Evolutionary conservation across 257 asterid genomes (phyloP).

Genomic region (Petrea volubilis): DNA sequence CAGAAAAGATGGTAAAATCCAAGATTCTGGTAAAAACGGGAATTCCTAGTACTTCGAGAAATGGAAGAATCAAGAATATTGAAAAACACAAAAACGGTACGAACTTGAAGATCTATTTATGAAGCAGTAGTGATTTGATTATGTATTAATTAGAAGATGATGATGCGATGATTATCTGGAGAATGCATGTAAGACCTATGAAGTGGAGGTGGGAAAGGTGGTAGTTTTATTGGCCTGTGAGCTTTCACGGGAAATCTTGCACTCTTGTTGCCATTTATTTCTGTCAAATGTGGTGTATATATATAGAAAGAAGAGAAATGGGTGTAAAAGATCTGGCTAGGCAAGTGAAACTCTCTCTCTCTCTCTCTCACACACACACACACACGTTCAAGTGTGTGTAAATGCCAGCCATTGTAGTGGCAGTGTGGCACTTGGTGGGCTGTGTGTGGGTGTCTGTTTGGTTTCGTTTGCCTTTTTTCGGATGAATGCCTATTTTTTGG

Average conservation of each 20-base stretch:
- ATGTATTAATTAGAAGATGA: slow-evolving; percentile 11
- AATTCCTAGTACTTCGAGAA: slow-evolving; percentile 5
- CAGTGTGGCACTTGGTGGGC: too few relatives aligned
- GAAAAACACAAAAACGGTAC: neutral
- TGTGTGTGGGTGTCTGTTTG: too few relatives aligned
- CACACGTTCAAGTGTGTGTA: slow-evolving; percentile 24
- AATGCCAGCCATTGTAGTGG: neutral
- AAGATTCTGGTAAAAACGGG: slow-evolving; percentile 12
- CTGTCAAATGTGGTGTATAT: slow-evolving; percentile 1
- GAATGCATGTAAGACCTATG: slow-evolving; percentile 21
- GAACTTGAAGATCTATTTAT: slow-evolving; percentile 11
- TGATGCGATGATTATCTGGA: neutral
- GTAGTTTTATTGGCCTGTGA: slow-evolving; percentile 59
- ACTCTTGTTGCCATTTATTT: slow-evolving; percentile 32
- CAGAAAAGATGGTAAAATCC: neutral
- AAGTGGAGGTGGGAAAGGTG: slow-evolving; percentile 31
- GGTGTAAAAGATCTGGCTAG: neutral
- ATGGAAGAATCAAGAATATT: slow-evolving; percentile 24
- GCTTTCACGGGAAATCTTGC: slow-evolving; percentile 69
- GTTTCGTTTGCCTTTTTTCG: too few relatives aligned
- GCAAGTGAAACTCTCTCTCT: neutral
- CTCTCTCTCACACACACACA: slow-evolving; percentile 9
- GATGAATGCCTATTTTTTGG: too few relatives aligned
- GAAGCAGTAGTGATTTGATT: slow-evolving; percentile 20
- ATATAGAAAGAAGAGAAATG: neutral